These are phyloP conservation scores for Vitis cinerea DNA, from an alignment of 164 flowering plant species.

Conservation along the genomic window DNA sequence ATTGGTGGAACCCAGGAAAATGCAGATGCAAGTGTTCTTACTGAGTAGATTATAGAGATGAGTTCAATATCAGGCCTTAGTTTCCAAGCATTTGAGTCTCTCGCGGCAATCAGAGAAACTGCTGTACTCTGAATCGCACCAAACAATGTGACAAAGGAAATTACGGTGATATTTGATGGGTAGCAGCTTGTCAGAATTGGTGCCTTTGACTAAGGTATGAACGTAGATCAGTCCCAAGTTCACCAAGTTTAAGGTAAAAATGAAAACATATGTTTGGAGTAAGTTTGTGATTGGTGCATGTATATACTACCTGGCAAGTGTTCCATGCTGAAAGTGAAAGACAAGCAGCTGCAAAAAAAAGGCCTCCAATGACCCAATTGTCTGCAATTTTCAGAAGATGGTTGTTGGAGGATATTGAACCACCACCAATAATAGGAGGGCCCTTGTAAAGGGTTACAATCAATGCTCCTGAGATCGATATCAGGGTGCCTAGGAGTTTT, in stretches of 20 bases:
- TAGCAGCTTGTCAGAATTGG: conserved; percentile 29
- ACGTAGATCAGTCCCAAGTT: neutral
- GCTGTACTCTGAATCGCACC: conserved; percentile 47
- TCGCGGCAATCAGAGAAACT: conserved; percentile 32
- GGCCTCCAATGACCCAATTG: conserved; percentile 53
- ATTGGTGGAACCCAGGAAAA: too few relatives aligned
- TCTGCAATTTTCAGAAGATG: conserved; percentile 4
- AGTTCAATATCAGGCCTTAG: conserved; percentile 30
- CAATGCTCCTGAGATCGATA: conserved; percentile 49
- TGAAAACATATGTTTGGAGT: conserved; percentile 7
- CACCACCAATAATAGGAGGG: conserved; percentile 22
- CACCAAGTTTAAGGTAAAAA: neutral
- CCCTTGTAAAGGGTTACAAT: conserved; percentile 52
- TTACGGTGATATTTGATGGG: conserved; percentile 36
- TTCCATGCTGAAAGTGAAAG: conserved; percentile 31
- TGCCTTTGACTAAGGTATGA: conserved; percentile 30
- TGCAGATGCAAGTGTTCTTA: conserved; percentile 12
- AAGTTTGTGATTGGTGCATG: neutral
- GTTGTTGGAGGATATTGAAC: conserved; percentile 9
- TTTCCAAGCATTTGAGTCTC: conserved; percentile 41
- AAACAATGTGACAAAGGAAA: conserved; percentile 40
- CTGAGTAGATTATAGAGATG: conserved; percentile 32
- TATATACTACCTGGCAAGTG: conserved; percentile 25
- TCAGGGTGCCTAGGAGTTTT: conserved; percentile 41
- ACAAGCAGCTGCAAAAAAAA: conserved; percentile 27